Base-by-base conservation (phyloP, 148 eudicot species). In the Linanthus parryae region DNA sequence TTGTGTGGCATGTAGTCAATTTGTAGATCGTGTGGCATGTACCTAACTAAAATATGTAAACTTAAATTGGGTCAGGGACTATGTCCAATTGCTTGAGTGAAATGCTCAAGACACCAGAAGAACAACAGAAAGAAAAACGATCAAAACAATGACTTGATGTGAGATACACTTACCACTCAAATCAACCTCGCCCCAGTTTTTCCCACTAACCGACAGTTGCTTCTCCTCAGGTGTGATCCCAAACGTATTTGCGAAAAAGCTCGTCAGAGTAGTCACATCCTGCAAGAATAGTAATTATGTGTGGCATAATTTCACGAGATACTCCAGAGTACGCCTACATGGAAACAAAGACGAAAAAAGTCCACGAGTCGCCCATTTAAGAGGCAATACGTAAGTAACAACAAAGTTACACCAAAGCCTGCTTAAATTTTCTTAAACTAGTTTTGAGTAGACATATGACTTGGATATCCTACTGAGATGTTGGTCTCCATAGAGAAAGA, bases 141-240 rank as follows among this genome's bases (percentile, higher is more conserved):
- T 34, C 5, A 52, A 12, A 31, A 35, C 23, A 48, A 22, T 4
- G 38, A n/a, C n/a, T n/a, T n/a, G n/a, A n/a, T n/a, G n/a, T 14
- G 16, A 30, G 67, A 37, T 41, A 2, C 52, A 64, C 76, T 38
- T 21, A 88, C 99, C 99, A 70, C 78, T 78, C 38, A 88, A 68
- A 49, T 92, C 96, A 45, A 92, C 83, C 36, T 84, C 99, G 43
- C 99, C 96, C 88, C 90, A 88, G 62, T 92, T 92, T 62, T 84
- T 92, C 29, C 99, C 99, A 72, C 87, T 77, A 52, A 92, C 80
- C 63, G 96, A 84, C 13, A 92, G 80, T 52, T 84, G 99, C 72
- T 88, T 92, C 64, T 92, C 99, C 68, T 92, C 91, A 0, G 96
- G 84, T 35, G 75, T 62, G 44, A 73, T 71, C 42, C 80, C 94